Conservation (phyloP, 768 basidiomycete species). For the Tricholoma sp. region DNA sequence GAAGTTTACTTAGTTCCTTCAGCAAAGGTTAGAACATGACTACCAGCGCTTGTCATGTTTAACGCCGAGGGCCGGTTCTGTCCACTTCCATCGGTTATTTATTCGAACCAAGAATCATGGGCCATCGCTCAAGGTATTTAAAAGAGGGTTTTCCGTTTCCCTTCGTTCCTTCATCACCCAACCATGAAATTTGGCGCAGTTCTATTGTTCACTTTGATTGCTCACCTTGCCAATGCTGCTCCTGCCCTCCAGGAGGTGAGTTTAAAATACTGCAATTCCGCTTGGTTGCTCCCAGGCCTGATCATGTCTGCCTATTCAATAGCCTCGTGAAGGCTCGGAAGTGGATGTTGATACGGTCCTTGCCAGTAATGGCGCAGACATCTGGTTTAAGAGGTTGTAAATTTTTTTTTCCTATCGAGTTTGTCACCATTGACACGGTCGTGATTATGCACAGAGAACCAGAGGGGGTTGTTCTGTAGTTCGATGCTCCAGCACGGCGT, state of each 20-base stretch:
- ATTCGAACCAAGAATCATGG: too few relatives aligned
- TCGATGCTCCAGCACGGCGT: not conserved
- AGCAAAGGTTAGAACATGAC: not conserved
- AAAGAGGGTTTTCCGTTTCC: not conserved
- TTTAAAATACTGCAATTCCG: not conserved
- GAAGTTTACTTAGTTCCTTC: not conserved
- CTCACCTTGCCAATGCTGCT: not conserved
- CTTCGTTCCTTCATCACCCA: not conserved
- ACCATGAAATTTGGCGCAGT: not conserved
- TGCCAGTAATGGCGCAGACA: too few relatives aligned
- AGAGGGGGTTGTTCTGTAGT: not conserved
- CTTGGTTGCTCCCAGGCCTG: not conserved
- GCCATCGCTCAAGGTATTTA: not conserved
- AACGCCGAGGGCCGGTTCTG: not conserved
- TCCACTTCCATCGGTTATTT: not conserved
- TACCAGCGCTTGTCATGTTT: not conserved
- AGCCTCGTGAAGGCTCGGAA: too few relatives aligned
- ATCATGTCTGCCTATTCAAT: too few relatives aligned
- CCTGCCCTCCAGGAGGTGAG: not conserved
- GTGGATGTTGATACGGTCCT: too few relatives aligned
- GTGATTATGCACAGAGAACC: not conserved
- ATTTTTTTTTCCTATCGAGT: not conserved
- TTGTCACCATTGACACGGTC: not conserved
- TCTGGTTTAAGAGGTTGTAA: too few relatives aligned
- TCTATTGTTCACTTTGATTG: not conserved